These are phyloP conservation scores for Jackrogersella minutella DNA, from an alignment of 495 filamentous ascomycete genomes.

Conservation along the genomic window DNA sequence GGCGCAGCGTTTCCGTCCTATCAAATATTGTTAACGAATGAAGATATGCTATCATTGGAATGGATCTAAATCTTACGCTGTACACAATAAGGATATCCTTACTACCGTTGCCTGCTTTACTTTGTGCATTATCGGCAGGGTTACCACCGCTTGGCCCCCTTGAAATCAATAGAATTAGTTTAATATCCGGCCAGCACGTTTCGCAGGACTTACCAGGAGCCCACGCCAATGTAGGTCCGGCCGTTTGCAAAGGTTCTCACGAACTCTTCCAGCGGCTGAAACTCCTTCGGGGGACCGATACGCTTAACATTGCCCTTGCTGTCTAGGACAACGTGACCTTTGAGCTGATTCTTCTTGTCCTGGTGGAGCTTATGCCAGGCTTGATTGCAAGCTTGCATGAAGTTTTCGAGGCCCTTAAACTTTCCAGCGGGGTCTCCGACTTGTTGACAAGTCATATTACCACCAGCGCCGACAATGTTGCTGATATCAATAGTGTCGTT, in stretches of 20 bases:
- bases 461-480: conserved; percentile 53
- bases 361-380: conserved; percentile 44
- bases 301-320: conserved; percentile 46
- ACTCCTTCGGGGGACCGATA: conserved; percentile 50
- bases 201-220: conserved; percentile 45
- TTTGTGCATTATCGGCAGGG: conserved; percentile 42
- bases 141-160: conserved; percentile 40
- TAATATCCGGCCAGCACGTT: background rate
- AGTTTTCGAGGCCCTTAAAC: conserved; percentile 49
- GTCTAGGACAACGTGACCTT: conserved; percentile 45
- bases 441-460: conserved; percentile 54
- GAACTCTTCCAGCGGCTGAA: conserved; percentile 47
- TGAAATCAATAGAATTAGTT: conserved; percentile 17
- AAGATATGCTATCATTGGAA: background rate
- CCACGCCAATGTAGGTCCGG: conserved; percentile 55
- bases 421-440: conserved; percentile 46
- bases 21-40: conserved; percentile 6
- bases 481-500: conserved; percentile 54
- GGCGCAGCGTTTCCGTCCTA: conserved; percentile 51
- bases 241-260: conserved; percentile 52
- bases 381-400: conserved; percentile 52
- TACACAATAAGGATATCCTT: conserved; percentile 52
- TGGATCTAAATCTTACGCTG: conserved; percentile 27
- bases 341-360: conserved; percentile 43
- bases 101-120: conserved; percentile 47